Evolutionary conservation across 176 grass and related monocot genomes (phyloP).

Genomic region (Stipa capillata): DNA sequence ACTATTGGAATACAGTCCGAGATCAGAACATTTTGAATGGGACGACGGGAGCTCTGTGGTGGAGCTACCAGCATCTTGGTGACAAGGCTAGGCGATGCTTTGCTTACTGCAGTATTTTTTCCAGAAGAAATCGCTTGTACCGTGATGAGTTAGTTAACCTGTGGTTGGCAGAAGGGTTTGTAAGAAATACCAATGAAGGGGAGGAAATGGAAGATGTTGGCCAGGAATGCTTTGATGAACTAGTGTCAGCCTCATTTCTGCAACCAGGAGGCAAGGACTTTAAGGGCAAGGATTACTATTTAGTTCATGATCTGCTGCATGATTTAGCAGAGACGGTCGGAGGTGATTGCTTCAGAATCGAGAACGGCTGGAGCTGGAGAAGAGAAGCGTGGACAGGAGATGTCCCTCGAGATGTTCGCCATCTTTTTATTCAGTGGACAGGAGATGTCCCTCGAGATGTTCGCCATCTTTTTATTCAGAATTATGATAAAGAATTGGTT

Average conservation of each 20-base stretch:
- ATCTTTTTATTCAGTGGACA: neutral
- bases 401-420: neutral
- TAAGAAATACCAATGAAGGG: neutral
- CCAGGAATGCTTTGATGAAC: neutral
- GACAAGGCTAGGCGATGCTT: slow-evolving; percentile 15
- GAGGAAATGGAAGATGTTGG: slow-evolving; percentile 10
- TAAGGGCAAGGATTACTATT: neutral
- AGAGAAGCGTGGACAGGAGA: neutral
- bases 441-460: neutral
- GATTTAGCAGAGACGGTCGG: slow-evolving; percentile 9
- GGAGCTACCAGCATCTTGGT: slow-evolving; percentile 22
- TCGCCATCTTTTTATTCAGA: neutral
- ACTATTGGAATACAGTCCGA: neutral
- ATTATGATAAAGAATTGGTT: neutral
- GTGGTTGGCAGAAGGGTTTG: slow-evolving; percentile 33
- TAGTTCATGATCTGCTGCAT: slow-evolving; percentile 21
- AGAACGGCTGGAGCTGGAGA: too few species aligned
- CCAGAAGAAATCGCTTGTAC: too few species aligned
- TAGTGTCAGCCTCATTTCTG: slow-evolving; percentile 22
- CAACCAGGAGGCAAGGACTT: neutral
- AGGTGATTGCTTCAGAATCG: neutral
- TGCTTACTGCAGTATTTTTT: too few species aligned
- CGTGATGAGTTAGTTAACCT: too few species aligned
- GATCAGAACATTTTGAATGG: neutral
- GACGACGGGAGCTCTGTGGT: neutral